Conservation (phyloP, 2,329 filamentous ascomycete genomes). For the Pseudogymnoascus sp. region DNA sequence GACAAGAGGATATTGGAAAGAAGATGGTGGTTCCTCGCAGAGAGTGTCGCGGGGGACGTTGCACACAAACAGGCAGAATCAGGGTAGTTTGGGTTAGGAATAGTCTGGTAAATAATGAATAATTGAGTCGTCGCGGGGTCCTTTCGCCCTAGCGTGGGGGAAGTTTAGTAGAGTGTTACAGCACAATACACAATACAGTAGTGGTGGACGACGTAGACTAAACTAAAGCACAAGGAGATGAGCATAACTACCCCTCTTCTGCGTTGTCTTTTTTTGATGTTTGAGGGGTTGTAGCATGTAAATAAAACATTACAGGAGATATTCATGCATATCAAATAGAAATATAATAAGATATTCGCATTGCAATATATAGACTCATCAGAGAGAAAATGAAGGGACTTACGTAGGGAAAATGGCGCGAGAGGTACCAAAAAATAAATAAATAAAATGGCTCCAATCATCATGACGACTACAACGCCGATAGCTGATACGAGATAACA, state of each 20-base stretch:
- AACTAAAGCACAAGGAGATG: conserved; percentile 4
- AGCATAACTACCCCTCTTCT: background rate
- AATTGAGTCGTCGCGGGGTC: conserved; percentile 6
- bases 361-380: background rate
- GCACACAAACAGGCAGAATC: conserved; percentile 5
- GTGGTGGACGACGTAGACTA: background rate
- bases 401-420: background rate
- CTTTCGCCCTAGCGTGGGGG: conserved; percentile 5
- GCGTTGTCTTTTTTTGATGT: background rate
- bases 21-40: background rate
- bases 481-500: background rate
- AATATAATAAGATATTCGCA: background rate
- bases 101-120: conserved; percentile 3
- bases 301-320: background rate
- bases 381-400: background rate
- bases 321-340: background rate
- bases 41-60: background rate
- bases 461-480: background rate
- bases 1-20: background rate
- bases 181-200: background rate
- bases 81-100: background rate
- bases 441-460: conserved; percentile 1
- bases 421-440: background rate
- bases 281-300: background rate
- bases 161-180: conserved; percentile 1